Conservation (phyloP, 2,329 filamentous ascomycete genomes). For the Clonostachys sp. region DNA sequence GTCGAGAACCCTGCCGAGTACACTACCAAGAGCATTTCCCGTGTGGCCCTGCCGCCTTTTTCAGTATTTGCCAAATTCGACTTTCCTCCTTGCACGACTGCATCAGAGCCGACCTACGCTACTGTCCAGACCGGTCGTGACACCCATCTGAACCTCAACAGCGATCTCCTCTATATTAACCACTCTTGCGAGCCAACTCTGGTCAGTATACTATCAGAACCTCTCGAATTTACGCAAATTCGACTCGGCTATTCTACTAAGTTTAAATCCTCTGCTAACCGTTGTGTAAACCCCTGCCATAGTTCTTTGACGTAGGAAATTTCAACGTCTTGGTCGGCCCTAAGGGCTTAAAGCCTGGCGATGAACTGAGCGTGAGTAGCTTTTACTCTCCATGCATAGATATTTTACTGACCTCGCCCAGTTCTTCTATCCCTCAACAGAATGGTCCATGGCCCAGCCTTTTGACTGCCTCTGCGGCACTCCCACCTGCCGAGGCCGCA, state of each 20-base stretch:
- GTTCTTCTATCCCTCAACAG: conserved; percentile 74
- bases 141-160: conserved; percentile 59
- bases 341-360: conserved; percentile 46
- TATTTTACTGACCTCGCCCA: conserved; percentile 10
- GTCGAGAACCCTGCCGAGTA: conserved; percentile 47
- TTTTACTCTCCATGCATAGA: neutral
- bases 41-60: conserved; percentile 53
- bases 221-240: too few species aligned
- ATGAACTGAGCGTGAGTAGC: conserved; percentile 50
- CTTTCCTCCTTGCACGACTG: conserved; percentile 59
- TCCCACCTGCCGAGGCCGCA: conserved; percentile 53
- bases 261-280: too few species aligned
- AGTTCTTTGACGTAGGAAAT: conserved; percentile 58
- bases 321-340: conserved; percentile 54
- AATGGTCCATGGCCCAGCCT: conserved; percentile 70
- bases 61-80: conserved; percentile 61
- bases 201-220: conserved; percentile 32
- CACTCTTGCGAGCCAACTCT: conserved; percentile 64
- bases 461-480: conserved; percentile 62
- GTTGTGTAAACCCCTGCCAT: neutral
- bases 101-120: conserved; percentile 53
- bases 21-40: conserved; percentile 56
- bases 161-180: conserved; percentile 63
- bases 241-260: too few species aligned
- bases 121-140: conserved; percentile 56